A percentile compares a stretch with the other conserved stretches of the same genome.
These are phyloP conservation scores for Brassica nigra DNA, from an alignment of 345 rosid genomes.

Conservation along the genomic window DNA sequence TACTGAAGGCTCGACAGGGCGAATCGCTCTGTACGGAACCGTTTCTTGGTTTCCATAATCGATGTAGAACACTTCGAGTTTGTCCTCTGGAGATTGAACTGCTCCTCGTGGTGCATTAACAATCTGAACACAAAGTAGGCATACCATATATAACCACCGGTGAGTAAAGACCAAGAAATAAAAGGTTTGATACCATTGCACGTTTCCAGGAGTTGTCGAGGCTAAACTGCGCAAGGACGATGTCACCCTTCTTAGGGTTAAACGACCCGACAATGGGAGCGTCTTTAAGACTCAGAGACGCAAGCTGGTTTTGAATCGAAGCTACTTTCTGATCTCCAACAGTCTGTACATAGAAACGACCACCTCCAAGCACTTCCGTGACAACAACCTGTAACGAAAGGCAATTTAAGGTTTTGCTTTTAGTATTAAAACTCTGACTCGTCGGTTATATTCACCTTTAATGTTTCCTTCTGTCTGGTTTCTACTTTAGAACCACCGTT, in stretches of 20 bases:
- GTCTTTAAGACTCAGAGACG: slow-evolving; percentile 68
- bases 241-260: slow-evolving; percentile 85
- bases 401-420: too few relatives aligned
- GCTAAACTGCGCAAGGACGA: slow-evolving; percentile 93
- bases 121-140: slow-evolving; percentile 50
- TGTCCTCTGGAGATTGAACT: slow-evolving; percentile 67
- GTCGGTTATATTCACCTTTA: too few relatives aligned
- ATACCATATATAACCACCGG: background rate
- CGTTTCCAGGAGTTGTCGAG: slow-evolving; percentile 98
- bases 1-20: slow-evolving; percentile 78
- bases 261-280: slow-evolving; percentile 86
- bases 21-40: slow-evolving; percentile 66
- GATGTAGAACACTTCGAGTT: slow-evolving; percentile 90
- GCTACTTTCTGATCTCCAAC: slow-evolving; percentile 79
- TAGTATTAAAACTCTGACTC: too few relatives aligned
- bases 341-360: slow-evolving; percentile 83
- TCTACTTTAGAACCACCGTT: slow-evolving; percentile 62
- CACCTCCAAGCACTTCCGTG: slow-evolving; percentile 92
- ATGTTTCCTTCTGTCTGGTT: slow-evolving; percentile 82
- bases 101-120: slow-evolving; percentile 81
- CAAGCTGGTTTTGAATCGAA: slow-evolving; percentile 79
- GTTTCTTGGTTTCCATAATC: slow-evolving; percentile 95
- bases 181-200: slow-evolving; percentile 66
- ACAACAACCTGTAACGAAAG: too few relatives aligned
- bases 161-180: background rate